phyloP scores from a whole-genome alignment of 306 rosid species.

The Lupinus albus region DNA sequence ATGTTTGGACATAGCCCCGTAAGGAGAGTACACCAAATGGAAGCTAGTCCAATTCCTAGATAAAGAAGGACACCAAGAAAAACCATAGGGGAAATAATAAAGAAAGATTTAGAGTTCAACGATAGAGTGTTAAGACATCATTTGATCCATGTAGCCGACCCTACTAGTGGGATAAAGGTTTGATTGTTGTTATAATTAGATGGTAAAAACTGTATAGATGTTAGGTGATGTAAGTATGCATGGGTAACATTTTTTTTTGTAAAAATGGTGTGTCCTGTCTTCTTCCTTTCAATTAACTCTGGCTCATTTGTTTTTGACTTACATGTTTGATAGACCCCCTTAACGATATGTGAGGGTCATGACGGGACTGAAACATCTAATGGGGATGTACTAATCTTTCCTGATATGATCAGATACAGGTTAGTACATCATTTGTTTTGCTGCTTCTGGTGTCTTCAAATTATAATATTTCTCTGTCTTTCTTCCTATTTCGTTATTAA shows the following conservation, averaged over 20 bases:
- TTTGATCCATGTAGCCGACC: no score
- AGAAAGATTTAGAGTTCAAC: no score
- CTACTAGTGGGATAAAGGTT: no score
- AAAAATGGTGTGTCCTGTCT: conserved; percentile 14
- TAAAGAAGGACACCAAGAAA: no score
- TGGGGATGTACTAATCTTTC: conserved; percentile 93
- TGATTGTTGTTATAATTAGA: not conserved
- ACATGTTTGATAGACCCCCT: conserved; percentile 62
- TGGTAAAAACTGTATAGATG: not conserved
- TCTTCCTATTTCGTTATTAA: conserved; percentile 12
- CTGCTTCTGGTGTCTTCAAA: conserved; percentile 6
- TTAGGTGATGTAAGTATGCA: not conserved
- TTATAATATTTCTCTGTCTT: not conserved
- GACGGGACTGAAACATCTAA: conserved; percentile 95
- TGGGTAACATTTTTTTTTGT: not conserved
- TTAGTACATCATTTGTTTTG: conserved; percentile 38
- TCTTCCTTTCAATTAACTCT: not conserved
- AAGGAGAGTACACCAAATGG: no score
- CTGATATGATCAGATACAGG: conserved; percentile 98
- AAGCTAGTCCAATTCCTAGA: no score
- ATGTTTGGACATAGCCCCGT: no score
- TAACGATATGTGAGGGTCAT: conserved; percentile 92
- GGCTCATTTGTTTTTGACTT: conserved; percentile 23
- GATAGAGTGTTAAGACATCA: no score
- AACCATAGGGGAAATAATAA: no score